These are phyloP conservation scores for Puccinellia tenuiflora DNA, from an alignment of 176 grass and related monocot species.

Conservation along the genomic window DNA sequence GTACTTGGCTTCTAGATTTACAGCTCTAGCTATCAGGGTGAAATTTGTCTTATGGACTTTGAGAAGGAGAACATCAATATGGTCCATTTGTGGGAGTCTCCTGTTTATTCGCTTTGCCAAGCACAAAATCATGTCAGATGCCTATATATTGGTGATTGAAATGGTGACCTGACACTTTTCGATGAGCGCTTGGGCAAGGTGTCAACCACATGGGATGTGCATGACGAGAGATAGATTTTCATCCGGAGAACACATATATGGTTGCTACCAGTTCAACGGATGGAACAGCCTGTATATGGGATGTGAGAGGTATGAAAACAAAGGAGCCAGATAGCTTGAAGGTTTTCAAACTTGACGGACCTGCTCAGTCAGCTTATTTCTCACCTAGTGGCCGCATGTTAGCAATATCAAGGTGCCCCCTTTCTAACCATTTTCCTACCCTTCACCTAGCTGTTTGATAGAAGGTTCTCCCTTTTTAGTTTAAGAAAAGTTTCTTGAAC, in stretches of 20 bases:
- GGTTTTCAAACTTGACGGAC: conserved; percentile 25
- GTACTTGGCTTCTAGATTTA: conserved; percentile 32
- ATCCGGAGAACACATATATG: conserved; percentile 48
- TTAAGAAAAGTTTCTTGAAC: too few relatives aligned
- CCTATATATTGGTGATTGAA: conserved; percentile 44
- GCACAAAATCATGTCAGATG: conserved; percentile 32
- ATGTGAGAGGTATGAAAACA: conserved; percentile 51
- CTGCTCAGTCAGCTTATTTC: conserved; percentile 77
- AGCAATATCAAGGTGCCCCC: conserved; percentile 60
- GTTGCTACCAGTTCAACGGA: conserved; percentile 69
- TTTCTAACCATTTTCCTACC: too few relatives aligned
- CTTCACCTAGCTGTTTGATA: too few relatives aligned
- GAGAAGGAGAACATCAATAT: conserved; percentile 51
- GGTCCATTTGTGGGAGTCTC: conserved; percentile 31
- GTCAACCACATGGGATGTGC: conserved; percentile 38
- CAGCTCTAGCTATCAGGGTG: conserved; percentile 55
- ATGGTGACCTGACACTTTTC: conserved; percentile 41
- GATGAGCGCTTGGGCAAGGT: conserved; percentile 55
- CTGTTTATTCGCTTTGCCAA: conserved; percentile 50
- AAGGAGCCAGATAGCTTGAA: conserved; percentile 31
- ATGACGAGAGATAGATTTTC: conserved; percentile 58
- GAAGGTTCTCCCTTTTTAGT: too few relatives aligned
- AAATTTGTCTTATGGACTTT: conserved; percentile 70
- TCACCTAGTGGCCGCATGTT: conserved; percentile 62
- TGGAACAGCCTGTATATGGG: conserved; percentile 55